Evolutionary conservation across 2,329 filamentous ascomycete genomes (phyloP), one percentile per base, ranked within the genome.

Genomic region (Plectosphaerella cucumerina): DNA sequence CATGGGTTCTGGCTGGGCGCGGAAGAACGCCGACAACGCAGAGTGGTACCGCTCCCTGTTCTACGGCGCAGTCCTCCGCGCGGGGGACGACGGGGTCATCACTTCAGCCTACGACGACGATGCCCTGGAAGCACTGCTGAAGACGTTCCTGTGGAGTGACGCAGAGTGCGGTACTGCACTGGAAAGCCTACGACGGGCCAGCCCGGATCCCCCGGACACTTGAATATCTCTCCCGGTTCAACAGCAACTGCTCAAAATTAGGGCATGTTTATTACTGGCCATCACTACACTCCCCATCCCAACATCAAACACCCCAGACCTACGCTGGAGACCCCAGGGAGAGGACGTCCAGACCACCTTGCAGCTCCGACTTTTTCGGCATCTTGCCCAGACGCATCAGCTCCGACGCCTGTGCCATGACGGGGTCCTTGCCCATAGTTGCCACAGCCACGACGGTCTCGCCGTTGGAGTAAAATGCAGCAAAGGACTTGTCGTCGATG

Each of bases 391-490:
- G 74, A 53, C 86, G 78, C 89, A 97, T 95, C 70, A 97, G 72
- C 75, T 95, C 90, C 1, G 89, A 87, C 48, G 80, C 80, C 71
- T 97, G 90, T 2, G 73, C 72, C 87, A 96, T 91, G 50, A 89
- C 81, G 0, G 94, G 94, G 66, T 99, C 94, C 71, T 84, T 85
- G 57, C 87, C 86, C 90, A 97, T 97, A 52, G 83, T 93, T 0
- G 90, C 90, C 60, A 97, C 88, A 0, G 94, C 94, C 12, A 97
- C 89, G 2, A 97, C 85, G 0, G 84, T 87, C 48, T 97, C 89
- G 2, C 87, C 91, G 66, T 89, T 87, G 49, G 84, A 86, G 66
- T 97, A 99, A 70, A 89, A 99, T 0, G 90, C 93, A 6, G 87
- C 85, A 64, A 96, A 99, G 64, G 90, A 91, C 53, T 82, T 82